Evolutionary conservation across 257 asterid genomes (phyloP).

Genomic region (Gardenia jasminoides): DNA sequence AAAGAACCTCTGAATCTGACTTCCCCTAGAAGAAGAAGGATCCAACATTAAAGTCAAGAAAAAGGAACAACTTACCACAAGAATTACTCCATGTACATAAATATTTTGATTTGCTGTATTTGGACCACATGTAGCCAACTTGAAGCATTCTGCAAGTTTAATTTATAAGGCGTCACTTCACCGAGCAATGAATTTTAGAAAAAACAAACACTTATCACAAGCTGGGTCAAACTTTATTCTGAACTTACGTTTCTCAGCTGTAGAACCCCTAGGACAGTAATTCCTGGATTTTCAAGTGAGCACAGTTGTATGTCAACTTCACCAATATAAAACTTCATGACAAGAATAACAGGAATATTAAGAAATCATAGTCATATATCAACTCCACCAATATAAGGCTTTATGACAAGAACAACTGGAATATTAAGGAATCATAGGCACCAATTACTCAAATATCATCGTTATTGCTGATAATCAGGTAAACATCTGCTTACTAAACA

Average conservation of each 20-base stretch:
- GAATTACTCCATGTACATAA: conserved; percentile 77
- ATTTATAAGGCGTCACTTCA: conserved; percentile 1
- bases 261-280: conserved; percentile 46
- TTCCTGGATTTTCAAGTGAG: conserved; percentile 32
- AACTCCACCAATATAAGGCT: too few relatives aligned
- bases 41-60: not conserved
- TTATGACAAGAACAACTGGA: too few relatives aligned
- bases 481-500: too few relatives aligned
- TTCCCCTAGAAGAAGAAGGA: not conserved
- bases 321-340: not conserved
- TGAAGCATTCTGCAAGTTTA: conserved; percentile 57
- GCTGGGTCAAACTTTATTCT: conserved; percentile 7
- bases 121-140: conserved; percentile 64
- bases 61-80: conserved; percentile 54
- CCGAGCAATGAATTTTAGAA: not conserved
- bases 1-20: not conserved
- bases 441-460: too few relatives aligned
- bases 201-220: not conserved
- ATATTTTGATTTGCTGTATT: conserved; percentile 64
- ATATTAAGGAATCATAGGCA: too few relatives aligned
- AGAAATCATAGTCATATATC: too few relatives aligned
- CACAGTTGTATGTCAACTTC: not conserved
- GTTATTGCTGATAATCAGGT: too few relatives aligned
- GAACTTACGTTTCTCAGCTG: conserved; percentile 42
- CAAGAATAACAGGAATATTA: not conserved